phyloP scores from a whole-genome alignment of 306 rosid species.

The Begonia fuchsioides region DNA sequence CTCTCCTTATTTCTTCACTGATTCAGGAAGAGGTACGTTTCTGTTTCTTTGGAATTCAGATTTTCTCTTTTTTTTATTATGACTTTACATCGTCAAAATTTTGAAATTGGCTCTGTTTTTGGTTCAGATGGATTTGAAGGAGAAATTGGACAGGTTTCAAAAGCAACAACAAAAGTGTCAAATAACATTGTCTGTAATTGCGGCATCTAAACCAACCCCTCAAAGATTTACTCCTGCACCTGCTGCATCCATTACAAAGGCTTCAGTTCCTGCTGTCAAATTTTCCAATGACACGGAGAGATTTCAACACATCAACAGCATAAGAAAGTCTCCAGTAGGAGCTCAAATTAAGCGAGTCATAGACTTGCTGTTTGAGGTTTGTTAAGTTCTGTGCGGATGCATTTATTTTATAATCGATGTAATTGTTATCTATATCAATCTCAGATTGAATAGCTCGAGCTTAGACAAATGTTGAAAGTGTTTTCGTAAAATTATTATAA shows the following conservation, averaged over 20 bases:
- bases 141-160: constrained; percentile 44
- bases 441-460: too few species aligned
- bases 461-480: too few species aligned
- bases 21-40: too few species aligned
- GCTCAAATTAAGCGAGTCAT: constrained; percentile 94
- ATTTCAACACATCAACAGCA: constrained; percentile 72
- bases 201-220: constrained; percentile 24
- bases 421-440: neutral
- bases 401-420: neutral
- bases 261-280: constrained; percentile 45
- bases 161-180: constrained; percentile 66
- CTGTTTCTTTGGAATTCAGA: too few species aligned
- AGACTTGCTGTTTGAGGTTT: constrained; percentile 61
- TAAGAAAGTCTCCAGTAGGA: constrained; percentile 68
- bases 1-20: too few species aligned
- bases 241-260: constrained; percentile 17
- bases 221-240: constrained; percentile 21
- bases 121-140: constrained; percentile 54
- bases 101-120: too few species aligned
- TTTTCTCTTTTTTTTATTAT: too few species aligned
- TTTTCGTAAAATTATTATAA: too few species aligned
- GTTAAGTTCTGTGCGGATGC: neutral
- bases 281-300: constrained; percentile 88
- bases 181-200: constrained; percentile 50
- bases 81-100: too few species aligned